A percentile compares a stretch with the other conserved stretches of the same genome.
These are phyloP conservation scores for Picocystis salinarum DNA, from an alignment of 139 green algal species.

Conservation along the genomic window DNA sequence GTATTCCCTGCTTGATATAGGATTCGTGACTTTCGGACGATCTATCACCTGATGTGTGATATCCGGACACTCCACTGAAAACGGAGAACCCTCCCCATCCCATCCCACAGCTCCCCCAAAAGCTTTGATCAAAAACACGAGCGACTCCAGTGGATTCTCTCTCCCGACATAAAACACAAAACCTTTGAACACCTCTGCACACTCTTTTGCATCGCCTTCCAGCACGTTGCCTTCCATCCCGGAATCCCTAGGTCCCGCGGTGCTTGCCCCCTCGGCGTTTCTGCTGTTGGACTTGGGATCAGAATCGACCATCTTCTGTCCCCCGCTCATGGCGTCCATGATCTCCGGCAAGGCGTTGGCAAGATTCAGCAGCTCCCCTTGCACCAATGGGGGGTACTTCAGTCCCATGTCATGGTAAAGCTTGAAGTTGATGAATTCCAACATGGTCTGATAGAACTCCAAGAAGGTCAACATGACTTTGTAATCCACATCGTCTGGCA, in stretches of 20 bases:
- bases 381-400: slow-evolving; percentile 64
- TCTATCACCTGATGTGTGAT: slow-evolving; percentile 77
- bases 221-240: slow-evolving; percentile 30
- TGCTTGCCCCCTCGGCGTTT: background rate
- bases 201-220: slow-evolving; percentile 49
- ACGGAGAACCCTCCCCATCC: slow-evolving; percentile 72
- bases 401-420: slow-evolving; percentile 76
- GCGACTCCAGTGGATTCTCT: slow-evolving; percentile 54
- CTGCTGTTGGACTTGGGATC: slow-evolving; percentile 3
- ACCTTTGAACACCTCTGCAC: slow-evolving; percentile 61
- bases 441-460: slow-evolving; percentile 84
- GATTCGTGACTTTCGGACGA: slow-evolving; percentile 4
- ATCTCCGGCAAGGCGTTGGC: background rate
- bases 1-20: slow-evolving; percentile 45
- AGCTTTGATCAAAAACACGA: slow-evolving; percentile 76
- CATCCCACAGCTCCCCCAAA: slow-evolving; percentile 80
- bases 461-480: slow-evolving; percentile 96
- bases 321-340: no score
- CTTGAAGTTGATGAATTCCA: slow-evolving; percentile 91
- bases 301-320: background rate
- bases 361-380: slow-evolving; percentile 1
- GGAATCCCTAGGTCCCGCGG: slow-evolving; percentile 20
- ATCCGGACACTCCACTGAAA: slow-evolving; percentile 26
- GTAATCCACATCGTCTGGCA: slow-evolving; percentile 92
- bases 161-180: slow-evolving; percentile 76